Evolutionary conservation across 768 basidiomycete genomes (phyloP), one percentile per base, ranked within the genome.

Genomic region (Boletus edulis): DNA sequence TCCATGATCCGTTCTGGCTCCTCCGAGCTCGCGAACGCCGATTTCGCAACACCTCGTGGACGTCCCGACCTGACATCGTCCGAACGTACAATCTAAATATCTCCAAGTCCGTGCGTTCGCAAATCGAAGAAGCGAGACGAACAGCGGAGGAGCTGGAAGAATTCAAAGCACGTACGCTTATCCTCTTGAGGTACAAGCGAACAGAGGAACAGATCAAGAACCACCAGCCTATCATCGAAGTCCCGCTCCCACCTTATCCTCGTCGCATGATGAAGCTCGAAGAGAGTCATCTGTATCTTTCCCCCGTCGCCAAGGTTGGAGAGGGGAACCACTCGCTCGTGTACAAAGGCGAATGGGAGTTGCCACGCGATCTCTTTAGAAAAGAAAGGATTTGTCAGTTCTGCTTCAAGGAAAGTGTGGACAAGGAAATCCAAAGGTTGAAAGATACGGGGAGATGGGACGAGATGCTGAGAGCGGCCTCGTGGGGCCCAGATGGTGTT

Each of bases 311-410:
- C 34, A 59, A 43, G 31, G 56, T 75, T 8, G 84, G 83, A 5
- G 1, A 14, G 0, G 84, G 85, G 0, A 60, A 81, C 59, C 85
- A 86, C 60, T 85, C 85, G 0, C 44, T 67, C 34, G 80, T 82
- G 0, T 79, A 81, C 59, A 62, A 71, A 39, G 81, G 75, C 7
- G 78, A 81, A 51, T 78, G 78, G 72, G 80, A 81, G 39, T 60
- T 86, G 2, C 83, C 84, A 2, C 74, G 76, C 1, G 65, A 71
- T 17, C 17, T 76, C 7, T 66, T 81, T 5, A 47, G 68, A 7
- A 67, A 63, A 3, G 68, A 71, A 3, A 55, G 61, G 0, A 20
- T 81, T 2, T 83, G 81, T 64, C 31, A 45, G 0, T 8, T 52
- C 8, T 83, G 82, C 45, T 67, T 78, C 27, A 34, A 63, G 13